Evolutionary conservation across 2,329 filamentous ascomycete species (phyloP).

Genomic region (Fusarium domesticum): DNA sequence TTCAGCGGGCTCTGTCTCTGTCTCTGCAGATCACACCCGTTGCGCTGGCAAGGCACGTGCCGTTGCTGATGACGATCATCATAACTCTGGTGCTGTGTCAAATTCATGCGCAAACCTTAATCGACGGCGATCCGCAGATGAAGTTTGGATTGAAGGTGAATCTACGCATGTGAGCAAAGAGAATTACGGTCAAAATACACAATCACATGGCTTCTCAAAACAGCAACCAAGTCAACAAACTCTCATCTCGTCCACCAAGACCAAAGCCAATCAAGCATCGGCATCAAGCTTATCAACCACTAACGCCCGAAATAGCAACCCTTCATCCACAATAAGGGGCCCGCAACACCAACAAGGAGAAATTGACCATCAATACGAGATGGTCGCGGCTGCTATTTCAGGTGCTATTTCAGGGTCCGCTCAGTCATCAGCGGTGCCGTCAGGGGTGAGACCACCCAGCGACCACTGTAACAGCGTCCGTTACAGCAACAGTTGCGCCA

Average conservation of each 20-base stretch:
- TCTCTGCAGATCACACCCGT: slow-evolving; percentile 12
- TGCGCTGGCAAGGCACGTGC: slow-evolving; percentile 18
- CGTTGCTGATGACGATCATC: slow-evolving; percentile 11
- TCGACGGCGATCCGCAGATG: too few species aligned
- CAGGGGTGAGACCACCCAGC: slow-evolving; percentile 17
- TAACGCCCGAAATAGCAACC: slow-evolving; percentile 27
- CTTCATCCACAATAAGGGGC: slow-evolving; percentile 25
- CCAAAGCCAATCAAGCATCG: slow-evolving; percentile 12
- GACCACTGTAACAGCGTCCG: slow-evolving; percentile 20
- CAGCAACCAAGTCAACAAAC: slow-evolving; percentile 10
- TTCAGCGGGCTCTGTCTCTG: slow-evolving; percentile 14
- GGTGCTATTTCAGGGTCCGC: slow-evolving; percentile 10
- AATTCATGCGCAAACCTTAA: background rate
- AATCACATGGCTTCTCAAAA: background rate
- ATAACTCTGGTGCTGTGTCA: slow-evolving; percentile 5
- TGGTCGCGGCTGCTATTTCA: slow-evolving; percentile 16
- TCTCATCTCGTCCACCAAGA: slow-evolving; percentile 19
- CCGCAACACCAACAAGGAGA: slow-evolving; percentile 10
- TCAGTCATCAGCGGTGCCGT: slow-evolving; percentile 8
- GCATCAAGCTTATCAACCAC: background rate
- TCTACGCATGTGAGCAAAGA: too few species aligned
- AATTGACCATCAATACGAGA: slow-evolving; percentile 23
- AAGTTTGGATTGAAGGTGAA: too few species aligned
- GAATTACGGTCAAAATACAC: too few species aligned
- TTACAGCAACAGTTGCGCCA: slow-evolving; percentile 18